Percentiles rank a stretch among this genome's conserved stretches.
Evolutionary conservation across 108 stramenopile species (phyloP).

Genomic region (Conticribra weissflogii): DNA sequence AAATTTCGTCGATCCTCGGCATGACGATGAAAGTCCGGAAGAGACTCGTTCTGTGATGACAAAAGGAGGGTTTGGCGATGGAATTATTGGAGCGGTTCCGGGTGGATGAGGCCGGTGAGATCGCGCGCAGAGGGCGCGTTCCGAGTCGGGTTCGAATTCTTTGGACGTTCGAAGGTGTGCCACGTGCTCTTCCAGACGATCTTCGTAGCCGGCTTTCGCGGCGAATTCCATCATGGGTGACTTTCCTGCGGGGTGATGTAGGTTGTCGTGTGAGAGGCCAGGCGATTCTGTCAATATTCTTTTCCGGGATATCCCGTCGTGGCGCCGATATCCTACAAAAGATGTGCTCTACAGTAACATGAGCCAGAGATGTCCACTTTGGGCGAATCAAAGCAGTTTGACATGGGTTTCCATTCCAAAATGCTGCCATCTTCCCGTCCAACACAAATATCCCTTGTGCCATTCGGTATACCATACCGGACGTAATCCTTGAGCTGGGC

Average conservation of each 20-base stretch:
- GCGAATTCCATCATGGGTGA: slow-evolving; percentile 62
- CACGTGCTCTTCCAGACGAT: slow-evolving; percentile 51
- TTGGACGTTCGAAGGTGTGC: slow-evolving; percentile 48
- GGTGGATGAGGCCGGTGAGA: slow-evolving; percentile 46
- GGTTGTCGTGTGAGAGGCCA: slow-evolving; percentile 67
- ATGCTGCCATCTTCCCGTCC: slow-evolving; percentile 4
- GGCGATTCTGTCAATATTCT: slow-evolving; percentile 54
- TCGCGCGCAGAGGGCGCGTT: slow-evolving; percentile 49
- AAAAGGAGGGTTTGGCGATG: slow-evolving; percentile 53
- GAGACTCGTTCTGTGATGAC: slow-evolving; percentile 34
- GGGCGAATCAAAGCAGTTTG: neutral
- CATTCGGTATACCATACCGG: slow-evolving; percentile 37
- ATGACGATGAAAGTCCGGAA: slow-evolving; percentile 53
- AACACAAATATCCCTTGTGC: slow-evolving; percentile 55
- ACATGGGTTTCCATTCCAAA: neutral
- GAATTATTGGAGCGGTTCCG: slow-evolving; percentile 52
- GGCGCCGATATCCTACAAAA: slow-evolving; percentile 54
- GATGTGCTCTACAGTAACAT: slow-evolving; percentile 52
- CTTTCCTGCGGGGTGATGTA: slow-evolving; percentile 56
- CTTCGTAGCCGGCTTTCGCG: slow-evolving; percentile 46
- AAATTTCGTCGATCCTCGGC: slow-evolving; percentile 62
- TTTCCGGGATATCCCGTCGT: slow-evolving; percentile 54
- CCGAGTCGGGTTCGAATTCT: slow-evolving; percentile 45
- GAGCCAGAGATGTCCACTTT: slow-evolving; percentile 6
- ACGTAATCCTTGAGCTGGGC: slow-evolving; percentile 54